These are phyloP conservation scores for Leccinum arenicola DNA, from an alignment of 768 basidiomycete genomes.

Conservation along the genomic window DNA sequence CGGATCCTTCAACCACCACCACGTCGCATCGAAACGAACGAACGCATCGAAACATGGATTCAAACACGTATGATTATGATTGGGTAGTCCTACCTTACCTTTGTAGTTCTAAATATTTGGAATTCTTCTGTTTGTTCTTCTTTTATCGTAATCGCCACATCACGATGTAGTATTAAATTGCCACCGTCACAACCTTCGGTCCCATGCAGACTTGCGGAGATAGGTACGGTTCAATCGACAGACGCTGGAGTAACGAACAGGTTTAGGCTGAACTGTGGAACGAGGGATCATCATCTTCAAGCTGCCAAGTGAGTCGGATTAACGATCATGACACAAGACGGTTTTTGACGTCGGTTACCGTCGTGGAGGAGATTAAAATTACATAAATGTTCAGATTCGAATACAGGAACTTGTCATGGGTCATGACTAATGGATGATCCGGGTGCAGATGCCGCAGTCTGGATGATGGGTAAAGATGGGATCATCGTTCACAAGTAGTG, in stretches of 20 bases:
- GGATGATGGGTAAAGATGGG: not conserved
- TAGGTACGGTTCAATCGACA: not conserved
- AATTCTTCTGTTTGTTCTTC: not conserved
- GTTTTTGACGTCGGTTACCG: not conserved
- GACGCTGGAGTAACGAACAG: not conserved
- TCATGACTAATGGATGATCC: not conserved
- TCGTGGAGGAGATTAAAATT: not conserved
- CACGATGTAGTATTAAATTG: not conserved
- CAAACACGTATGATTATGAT: not conserved
- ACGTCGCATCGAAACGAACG: not conserved
- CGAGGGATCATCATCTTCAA: not conserved
- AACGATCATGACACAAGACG: not conserved
- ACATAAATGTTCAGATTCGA: not conserved
- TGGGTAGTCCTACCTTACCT: not conserved
- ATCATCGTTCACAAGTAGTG: not conserved
- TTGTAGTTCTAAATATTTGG: not conserved
- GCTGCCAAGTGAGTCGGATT: not conserved
- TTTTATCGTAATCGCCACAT: not conserved
- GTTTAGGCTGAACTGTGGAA: not conserved
- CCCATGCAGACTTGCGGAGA: not conserved
- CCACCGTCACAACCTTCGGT: not conserved
- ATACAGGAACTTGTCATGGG: not conserved
- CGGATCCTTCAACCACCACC: not conserved
- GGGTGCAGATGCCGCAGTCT: not conserved
- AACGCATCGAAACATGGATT: not conserved